These are phyloP conservation scores for Rhizopogon hawkerae DNA, from an alignment of 1,284 basidiomycete genomes.

Conservation along the genomic window DNA sequence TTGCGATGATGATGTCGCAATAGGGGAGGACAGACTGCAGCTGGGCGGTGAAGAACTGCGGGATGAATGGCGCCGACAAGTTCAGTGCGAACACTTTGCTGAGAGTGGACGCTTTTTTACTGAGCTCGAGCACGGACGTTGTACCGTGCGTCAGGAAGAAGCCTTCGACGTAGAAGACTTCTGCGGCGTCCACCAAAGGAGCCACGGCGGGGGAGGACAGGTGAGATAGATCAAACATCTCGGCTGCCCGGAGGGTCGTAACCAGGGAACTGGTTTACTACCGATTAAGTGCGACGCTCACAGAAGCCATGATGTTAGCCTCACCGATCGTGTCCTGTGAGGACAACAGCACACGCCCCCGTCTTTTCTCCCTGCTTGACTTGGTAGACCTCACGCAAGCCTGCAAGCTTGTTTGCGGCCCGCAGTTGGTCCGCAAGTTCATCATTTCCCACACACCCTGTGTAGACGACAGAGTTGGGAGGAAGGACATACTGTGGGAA, in stretches of 20 bases:
- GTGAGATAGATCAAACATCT: conserved; percentile 80
- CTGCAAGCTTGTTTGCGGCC: conserved; percentile 91
- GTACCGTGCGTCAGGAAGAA: conserved; percentile 96
- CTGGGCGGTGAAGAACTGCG: conserved; percentile 86
- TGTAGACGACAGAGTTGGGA: conserved; percentile 86
- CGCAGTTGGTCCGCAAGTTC: conserved; percentile 84
- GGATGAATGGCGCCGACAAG: conserved; percentile 96
- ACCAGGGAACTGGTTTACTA: conserved; percentile 68
- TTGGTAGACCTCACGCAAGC: conserved; percentile 83
- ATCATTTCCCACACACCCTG: conserved; percentile 92
- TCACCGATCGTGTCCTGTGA: conserved; percentile 88
- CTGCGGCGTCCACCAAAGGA: conserved; percentile 71
- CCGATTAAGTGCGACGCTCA: background rate
- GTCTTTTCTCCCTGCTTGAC: conserved; percentile 84
- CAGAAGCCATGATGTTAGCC: conserved; percentile 10
- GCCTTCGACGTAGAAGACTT: conserved; percentile 92
- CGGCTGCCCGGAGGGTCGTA: conserved; percentile 85
- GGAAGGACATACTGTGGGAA: conserved; percentile 75
- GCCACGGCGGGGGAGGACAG: conserved; percentile 74
- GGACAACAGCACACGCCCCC: conserved; percentile 93
- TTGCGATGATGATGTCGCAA: conserved; percentile 85
- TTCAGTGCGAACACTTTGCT: conserved; percentile 90
- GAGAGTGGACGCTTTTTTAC: conserved; percentile 70
- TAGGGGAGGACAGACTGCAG: conserved; percentile 75
- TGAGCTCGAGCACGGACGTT: conserved; percentile 67